A percentile compares a stretch with the other conserved stretches of the same genome.
Conservation (phyloP, 768 basidiomycete species). For the Podaxis sp. region DNA sequence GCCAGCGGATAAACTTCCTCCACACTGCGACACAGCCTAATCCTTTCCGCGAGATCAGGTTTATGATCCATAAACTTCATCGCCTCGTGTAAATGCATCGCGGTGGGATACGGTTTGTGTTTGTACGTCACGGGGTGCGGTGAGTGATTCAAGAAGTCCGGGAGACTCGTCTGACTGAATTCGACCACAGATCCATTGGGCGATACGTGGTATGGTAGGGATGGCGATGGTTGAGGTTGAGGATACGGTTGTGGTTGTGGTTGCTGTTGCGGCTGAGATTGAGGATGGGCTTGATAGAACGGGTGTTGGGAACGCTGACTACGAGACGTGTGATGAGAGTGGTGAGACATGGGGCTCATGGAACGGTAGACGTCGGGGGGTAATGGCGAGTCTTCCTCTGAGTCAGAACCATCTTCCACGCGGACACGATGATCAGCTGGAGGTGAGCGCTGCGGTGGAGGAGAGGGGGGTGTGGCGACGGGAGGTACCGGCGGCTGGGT, state of each 20-base stretch:
- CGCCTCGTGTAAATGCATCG: conserved; percentile 75
- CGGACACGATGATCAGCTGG: conserved; percentile 8
- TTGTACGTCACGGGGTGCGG: conserved; percentile 58
- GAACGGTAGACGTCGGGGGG: background rate
- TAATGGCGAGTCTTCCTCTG: background rate
- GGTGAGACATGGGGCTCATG: background rate
- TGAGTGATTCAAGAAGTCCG: conserved; percentile 67
- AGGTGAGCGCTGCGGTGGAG: conserved; percentile 15
- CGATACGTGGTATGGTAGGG: conserved; percentile 1
- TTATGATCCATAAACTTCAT: conserved; percentile 59
- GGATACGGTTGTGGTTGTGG: background rate
- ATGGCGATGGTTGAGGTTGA: background rate
- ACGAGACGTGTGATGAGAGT: background rate
- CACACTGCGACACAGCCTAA: conserved; percentile 41
- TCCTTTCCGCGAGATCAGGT: conserved; percentile 55
- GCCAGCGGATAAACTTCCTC: conserved; percentile 38
- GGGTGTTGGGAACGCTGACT: conserved; percentile 11
- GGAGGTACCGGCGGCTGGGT: background rate
- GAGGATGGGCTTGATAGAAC: background rate
- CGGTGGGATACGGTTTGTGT: conserved; percentile 61
- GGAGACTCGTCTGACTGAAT: conserved; percentile 38
- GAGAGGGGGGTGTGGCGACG: conserved; percentile 3
- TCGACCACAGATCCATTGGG: conserved; percentile 23
- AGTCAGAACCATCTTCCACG: background rate
- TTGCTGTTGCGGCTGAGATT: background rate